These are phyloP conservation scores for Crithidia bombi DNA, from an alignment of 208 protist genomes.

Conservation along the genomic window DNA sequence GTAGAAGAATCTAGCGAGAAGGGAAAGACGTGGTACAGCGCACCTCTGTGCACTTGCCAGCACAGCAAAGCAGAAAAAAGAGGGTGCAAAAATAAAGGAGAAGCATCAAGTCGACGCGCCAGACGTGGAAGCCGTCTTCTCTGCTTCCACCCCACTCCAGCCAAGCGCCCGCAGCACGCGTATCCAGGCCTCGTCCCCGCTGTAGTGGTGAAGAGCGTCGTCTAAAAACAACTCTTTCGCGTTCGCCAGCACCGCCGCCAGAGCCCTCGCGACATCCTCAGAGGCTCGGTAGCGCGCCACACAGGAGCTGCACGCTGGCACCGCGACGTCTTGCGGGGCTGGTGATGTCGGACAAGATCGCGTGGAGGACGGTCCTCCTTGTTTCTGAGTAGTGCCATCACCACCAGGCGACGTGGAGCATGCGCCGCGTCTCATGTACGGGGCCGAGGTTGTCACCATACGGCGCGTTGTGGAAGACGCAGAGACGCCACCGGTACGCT, in stretches of 20 bases:
- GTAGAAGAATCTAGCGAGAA: not conserved
- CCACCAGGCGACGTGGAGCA: not conserved
- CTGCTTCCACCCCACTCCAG: constrained; percentile 1
- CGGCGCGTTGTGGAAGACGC: not conserved
- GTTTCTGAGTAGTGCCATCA: not conserved
- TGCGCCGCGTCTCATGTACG: not conserved
- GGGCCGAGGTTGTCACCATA: not conserved
- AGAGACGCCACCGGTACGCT: not conserved
- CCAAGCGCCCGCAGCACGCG: constrained; percentile 56
- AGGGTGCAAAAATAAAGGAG: not conserved
- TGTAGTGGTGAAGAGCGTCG: constrained; percentile 71
- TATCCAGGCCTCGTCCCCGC: constrained; percentile 65
- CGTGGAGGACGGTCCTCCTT: not conserved
- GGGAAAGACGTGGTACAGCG: too few relatives aligned
- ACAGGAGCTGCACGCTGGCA: constrained; percentile 35
- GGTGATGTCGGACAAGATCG: not conserved
- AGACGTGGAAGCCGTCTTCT: not conserved
- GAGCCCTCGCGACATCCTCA: constrained; percentile 27
- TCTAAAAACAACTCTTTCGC: constrained; percentile 57
- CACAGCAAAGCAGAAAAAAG: not conserved
- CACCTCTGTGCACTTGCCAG: too few relatives aligned
- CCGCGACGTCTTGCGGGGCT: not conserved
- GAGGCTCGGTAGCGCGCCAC: constrained; percentile 21
- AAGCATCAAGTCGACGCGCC: not conserved
- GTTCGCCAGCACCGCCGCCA: constrained; percentile 44